Conservation (phyloP, 805 yeast species). For the Metschnikowia rubicola region DNA sequence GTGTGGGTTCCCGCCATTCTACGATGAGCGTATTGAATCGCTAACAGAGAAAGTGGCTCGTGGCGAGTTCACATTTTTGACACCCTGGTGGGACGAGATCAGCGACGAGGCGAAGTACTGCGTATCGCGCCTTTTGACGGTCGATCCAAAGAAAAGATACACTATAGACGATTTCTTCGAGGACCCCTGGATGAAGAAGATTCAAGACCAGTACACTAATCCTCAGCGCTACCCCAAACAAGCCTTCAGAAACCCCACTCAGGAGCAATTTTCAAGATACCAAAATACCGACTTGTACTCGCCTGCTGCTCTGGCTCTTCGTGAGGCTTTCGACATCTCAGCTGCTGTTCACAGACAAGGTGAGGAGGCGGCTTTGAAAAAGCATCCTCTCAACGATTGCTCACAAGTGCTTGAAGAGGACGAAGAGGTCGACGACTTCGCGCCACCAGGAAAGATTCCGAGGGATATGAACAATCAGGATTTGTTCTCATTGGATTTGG, state of each 20-base stretch:
- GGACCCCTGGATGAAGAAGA: slow-evolving; percentile 61
- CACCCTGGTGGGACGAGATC: slow-evolving; percentile 90
- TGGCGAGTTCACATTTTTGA: slow-evolving; percentile 70
- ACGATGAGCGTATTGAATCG: slow-evolving; percentile 62
- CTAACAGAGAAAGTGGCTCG: slow-evolving; percentile 64
- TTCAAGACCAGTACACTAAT: slow-evolving; percentile 9
- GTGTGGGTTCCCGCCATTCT: slow-evolving; percentile 75
- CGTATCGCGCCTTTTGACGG: slow-evolving; percentile 62
- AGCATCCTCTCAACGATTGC: slow-evolving; percentile 17
- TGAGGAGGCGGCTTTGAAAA: slow-evolving; percentile 50
- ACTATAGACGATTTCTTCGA: slow-evolving; percentile 61
- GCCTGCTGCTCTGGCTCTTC: slow-evolving; percentile 76
- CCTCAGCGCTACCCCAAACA: slow-evolving; percentile 7
- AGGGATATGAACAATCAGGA: slow-evolving; percentile 11
- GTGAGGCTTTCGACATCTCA: slow-evolving; percentile 83
- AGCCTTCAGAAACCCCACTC: slow-evolving; percentile 1
- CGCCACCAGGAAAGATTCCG: slow-evolving; percentile 8
- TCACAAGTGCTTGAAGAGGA: slow-evolving; percentile 35
- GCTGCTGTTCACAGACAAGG: slow-evolving; percentile 83
- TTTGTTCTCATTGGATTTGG: slow-evolving; percentile 45
- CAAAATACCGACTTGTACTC: slow-evolving; percentile 42
- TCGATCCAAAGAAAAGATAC: slow-evolving; percentile 65
- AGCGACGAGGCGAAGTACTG: slow-evolving; percentile 66
- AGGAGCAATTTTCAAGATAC: slow-evolving; percentile 10
- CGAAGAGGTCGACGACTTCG: slow-evolving; percentile 30